These are phyloP conservation scores for Phalaenopsis hybrid DNA, from an alignment of 116 monocot genomes.

Conservation along the genomic window DNA sequence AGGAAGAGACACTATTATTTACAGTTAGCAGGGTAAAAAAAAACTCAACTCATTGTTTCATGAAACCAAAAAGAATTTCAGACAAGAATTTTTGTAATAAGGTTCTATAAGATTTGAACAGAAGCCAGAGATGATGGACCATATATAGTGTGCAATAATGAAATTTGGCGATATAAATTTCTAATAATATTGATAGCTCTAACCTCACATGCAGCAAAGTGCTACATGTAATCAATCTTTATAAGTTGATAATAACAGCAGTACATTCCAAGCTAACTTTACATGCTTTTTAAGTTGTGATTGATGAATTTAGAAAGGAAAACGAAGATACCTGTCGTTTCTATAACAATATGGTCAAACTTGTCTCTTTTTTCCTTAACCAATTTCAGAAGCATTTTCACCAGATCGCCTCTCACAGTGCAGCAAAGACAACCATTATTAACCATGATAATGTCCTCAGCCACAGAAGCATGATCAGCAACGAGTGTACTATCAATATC, in stretches of 20 bases:
- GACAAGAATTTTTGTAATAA: not conserved
- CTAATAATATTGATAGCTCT: not conserved
- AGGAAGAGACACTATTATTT: not conserved
- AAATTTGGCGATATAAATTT: not conserved
- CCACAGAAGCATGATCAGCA: constrained; percentile 72
- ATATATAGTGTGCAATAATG: not conserved
- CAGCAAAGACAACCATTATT: constrained; percentile 94
- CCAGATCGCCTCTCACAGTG: constrained; percentile 90
- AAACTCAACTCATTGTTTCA: not conserved
- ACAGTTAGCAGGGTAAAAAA: not conserved
- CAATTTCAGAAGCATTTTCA: constrained; percentile 88
- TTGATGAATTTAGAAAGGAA: not conserved
- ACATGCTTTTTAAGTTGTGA: not conserved
- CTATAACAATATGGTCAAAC: constrained; percentile 88
- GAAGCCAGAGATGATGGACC: not conserved
- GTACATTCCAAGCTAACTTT: constrained; percentile 3
- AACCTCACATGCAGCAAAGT: not conserved
- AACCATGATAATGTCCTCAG: constrained; percentile 95
- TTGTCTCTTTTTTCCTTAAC: constrained; percentile 71
- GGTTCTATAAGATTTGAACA: not conserved
- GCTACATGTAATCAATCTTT: not conserved
- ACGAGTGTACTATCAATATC: constrained; percentile 90
- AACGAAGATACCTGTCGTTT: constrained; percentile 70
- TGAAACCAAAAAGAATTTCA: not conserved
- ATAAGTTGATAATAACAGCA: not conserved